phyloP scores from a whole-genome alignment of 345 rosid species.

The Conringia planisiliqua region DNA sequence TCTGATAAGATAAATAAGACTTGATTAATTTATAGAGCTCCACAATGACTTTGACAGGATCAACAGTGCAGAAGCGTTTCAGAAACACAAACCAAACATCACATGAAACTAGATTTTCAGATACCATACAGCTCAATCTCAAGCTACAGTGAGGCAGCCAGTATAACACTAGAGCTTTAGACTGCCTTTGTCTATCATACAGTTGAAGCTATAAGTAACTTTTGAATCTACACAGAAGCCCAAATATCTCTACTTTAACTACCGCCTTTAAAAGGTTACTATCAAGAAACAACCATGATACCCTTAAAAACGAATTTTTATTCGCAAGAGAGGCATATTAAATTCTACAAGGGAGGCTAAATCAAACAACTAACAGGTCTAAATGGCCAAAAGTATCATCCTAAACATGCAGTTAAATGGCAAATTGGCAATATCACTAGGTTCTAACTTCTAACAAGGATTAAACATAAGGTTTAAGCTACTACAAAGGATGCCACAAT shows the following conservation, averaged over 20 bases:
- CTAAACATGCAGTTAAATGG: background rate
- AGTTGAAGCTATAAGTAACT: too few relatives aligned
- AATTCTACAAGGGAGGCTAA: background rate
- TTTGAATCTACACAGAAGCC: background rate
- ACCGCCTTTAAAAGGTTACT: background rate
- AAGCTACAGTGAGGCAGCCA: background rate
- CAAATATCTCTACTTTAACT: background rate
- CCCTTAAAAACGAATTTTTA: background rate
- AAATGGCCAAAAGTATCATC: background rate
- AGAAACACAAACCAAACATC: background rate
- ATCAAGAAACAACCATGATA: background rate
- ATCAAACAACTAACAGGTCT: background rate
- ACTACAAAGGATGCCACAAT: background rate
- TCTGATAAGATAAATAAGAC: constrained; percentile 40
- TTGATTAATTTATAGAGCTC: background rate
- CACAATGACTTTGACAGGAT: background rate
- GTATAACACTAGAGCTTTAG: background rate
- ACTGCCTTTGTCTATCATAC: background rate
- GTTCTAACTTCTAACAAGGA: background rate
- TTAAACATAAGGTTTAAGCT: background rate
- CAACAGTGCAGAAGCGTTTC: background rate
- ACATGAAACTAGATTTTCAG: background rate
- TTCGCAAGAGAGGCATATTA: background rate
- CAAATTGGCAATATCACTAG: background rate
- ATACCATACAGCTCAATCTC: background rate